Evolutionary conservation across 495 filamentous ascomycete species (phyloP).

Genomic region (Pyrenula massariospora): DNA sequence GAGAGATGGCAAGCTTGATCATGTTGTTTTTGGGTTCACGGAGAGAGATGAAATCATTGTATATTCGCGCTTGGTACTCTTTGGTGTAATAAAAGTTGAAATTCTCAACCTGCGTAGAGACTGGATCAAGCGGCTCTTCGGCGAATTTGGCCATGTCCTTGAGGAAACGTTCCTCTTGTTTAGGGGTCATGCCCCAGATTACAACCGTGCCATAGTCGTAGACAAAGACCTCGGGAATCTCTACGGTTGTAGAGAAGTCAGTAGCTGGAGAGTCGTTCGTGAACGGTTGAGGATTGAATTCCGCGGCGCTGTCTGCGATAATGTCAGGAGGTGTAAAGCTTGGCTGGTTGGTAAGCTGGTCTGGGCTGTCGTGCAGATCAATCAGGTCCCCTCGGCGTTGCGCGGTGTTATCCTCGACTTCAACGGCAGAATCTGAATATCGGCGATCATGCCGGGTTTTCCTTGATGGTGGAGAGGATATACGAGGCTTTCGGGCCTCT

Average conservation of each 20-base stretch:
- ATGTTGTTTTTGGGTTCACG: constrained; percentile 92
- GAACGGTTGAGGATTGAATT: constrained; percentile 15
- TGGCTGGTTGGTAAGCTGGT: constrained; percentile 19
- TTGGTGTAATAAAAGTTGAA: constrained; percentile 99
- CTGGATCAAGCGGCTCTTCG: constrained; percentile 69
- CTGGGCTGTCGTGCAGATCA: constrained; percentile 27
- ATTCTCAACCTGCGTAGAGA: constrained; percentile 87
- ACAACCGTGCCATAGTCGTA: constrained; percentile 99
- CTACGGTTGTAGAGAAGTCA: constrained; percentile 66
- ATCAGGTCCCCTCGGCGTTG: constrained; percentile 40
- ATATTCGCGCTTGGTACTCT: constrained; percentile 94
- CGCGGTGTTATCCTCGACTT: constrained; percentile 39
- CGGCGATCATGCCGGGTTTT: constrained; percentile 35
- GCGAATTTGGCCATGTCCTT: constrained; percentile 96
- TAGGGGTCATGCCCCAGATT: constrained; percentile 92
- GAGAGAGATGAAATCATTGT: constrained; percentile 96
- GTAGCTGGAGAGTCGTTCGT: constrained; percentile 8
- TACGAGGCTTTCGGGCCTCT: constrained; percentile 8
- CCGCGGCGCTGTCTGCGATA: constrained; percentile 26
- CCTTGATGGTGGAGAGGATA: constrained; percentile 7
- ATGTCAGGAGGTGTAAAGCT: constrained; percentile 14
- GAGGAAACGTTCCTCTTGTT: constrained; percentile 76
- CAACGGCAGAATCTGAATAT: constrained; percentile 51
- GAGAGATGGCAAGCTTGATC: constrained; percentile 92
- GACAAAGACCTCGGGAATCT: constrained; percentile 87